Evolutionary conservation across 768 basidiomycete genomes (phyloP).

Genomic region (Suillus discolor): DNA sequence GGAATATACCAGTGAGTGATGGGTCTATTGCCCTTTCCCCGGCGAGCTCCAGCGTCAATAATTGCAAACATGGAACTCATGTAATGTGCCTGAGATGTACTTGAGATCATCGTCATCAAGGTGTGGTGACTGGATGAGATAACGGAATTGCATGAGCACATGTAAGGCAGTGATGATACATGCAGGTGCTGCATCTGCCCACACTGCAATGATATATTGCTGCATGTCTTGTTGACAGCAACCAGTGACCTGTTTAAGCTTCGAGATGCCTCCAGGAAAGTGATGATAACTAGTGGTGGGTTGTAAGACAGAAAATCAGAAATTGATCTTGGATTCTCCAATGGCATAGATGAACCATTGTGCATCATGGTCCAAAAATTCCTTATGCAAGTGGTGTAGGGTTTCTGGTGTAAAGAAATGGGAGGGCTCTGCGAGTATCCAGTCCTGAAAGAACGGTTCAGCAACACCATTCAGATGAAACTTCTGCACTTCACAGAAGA

Average conservation of each 20-base stretch:
- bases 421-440: too few species aligned
- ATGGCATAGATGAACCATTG: too few species aligned
- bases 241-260: neutral
- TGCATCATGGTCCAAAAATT: too few species aligned
- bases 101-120: neutral
- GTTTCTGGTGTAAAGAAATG: too few species aligned
- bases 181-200: neutral
- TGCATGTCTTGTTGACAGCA: neutral
- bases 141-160: neutral
- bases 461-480: too few species aligned
- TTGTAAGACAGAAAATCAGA: neutral
- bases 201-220: neutral
- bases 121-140: neutral
- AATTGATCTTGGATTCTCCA: neutral
- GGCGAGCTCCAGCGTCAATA: neutral
- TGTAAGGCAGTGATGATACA: neutral
- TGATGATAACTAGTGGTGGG: neutral
- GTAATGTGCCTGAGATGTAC: neutral
- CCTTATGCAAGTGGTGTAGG: too few species aligned
- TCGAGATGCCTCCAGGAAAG: neutral
- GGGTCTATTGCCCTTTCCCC: neutral
- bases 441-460: too few species aligned
- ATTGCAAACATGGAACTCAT: neutral
- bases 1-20: too few species aligned
- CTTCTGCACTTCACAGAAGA: too few species aligned